These are phyloP conservation scores for Hagleromyces aurorensis DNA, from an alignment of 805 yeast species.

Conservation along the genomic window DNA sequence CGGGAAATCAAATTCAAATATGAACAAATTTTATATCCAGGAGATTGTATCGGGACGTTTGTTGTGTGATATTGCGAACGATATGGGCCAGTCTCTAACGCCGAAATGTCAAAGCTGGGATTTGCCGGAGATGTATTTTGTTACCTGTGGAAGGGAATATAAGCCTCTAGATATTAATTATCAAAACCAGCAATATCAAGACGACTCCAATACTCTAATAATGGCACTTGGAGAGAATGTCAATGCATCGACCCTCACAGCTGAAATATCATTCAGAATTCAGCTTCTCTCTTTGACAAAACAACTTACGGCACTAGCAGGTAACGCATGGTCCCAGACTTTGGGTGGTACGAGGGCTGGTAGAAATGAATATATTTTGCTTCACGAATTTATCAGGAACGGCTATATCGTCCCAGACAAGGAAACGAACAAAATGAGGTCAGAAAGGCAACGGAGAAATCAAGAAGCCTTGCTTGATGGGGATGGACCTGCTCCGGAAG, in stretches of 20 bases:
- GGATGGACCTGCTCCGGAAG: slow-evolving; percentile 35
- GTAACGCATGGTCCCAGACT: slow-evolving; percentile 96
- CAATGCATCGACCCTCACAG: slow-evolving; percentile 57
- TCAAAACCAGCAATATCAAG: slow-evolving; percentile 54
- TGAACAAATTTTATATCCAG: slow-evolving; percentile 48
- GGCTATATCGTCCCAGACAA: slow-evolving; percentile 86
- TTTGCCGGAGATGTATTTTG: slow-evolving; percentile 79
- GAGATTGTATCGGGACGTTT: slow-evolving; percentile 80
- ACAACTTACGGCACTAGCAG: slow-evolving; percentile 87
- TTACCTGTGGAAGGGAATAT: slow-evolving; percentile 60
- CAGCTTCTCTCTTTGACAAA: slow-evolving; percentile 86
- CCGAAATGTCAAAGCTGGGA: slow-evolving; percentile 93
- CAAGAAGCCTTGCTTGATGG: slow-evolving; percentile 26
- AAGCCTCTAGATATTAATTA: slow-evolving; percentile 65
- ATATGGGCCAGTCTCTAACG: slow-evolving; percentile 88
- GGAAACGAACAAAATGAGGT: slow-evolving; percentile 37
- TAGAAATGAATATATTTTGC: slow-evolving; percentile 83
- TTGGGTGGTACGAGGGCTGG: slow-evolving; percentile 93
- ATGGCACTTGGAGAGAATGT: slow-evolving; percentile 66
- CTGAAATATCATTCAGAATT: slow-evolving; percentile 69
- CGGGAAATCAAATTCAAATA: slow-evolving; percentile 44
- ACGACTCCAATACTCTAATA: slow-evolving; percentile 57
- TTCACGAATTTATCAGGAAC: slow-evolving; percentile 81
- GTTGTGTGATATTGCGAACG: slow-evolving; percentile 87
- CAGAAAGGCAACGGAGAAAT: slow-evolving; percentile 29